Percentiles rank a stretch among this genome's conserved stretches.
These are phyloP conservation scores for Malus sieversii DNA, from an alignment of 306 rosid species.

Conservation along the genomic window DNA sequence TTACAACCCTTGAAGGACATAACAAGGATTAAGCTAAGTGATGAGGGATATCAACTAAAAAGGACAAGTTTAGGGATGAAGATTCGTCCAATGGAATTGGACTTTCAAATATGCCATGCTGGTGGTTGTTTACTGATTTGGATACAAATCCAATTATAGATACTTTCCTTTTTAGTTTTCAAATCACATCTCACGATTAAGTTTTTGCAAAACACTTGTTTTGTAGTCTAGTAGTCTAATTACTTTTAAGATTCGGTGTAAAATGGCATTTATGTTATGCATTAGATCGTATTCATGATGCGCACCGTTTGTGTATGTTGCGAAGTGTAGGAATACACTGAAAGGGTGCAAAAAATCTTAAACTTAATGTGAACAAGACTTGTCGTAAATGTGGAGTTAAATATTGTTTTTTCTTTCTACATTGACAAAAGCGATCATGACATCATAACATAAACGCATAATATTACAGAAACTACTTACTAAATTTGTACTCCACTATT, in stretches of 20 bases:
- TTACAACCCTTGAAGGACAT: not conserved
- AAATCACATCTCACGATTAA: not conserved
- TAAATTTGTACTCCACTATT: not conserved
- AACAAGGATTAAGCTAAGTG: not conserved
- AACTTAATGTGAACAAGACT: not conserved
- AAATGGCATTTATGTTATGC: not conserved
- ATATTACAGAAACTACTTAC: not conserved
- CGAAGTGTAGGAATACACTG: not conserved
- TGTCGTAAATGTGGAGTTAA: not conserved
- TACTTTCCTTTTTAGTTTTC: not conserved
- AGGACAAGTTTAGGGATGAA: not conserved
- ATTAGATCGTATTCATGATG: not conserved
- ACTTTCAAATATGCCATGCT: not conserved
- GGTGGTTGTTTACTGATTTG: not conserved
- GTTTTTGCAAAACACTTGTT: not conserved
- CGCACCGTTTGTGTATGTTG: not conserved
- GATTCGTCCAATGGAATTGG: not conserved
- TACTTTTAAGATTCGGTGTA: not conserved
- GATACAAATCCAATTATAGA: not conserved
- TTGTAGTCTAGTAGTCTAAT: not conserved
- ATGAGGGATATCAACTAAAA: not conserved
- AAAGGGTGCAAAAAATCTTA: rapidly evolving
- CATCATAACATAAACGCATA: not conserved
- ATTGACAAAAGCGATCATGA: not conserved
- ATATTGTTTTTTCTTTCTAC: not conserved